These are phyloP conservation scores for Takakia lepidozioides DNA, from an alignment of 225 moss, liverwort and hornwort genomes.

Conservation along the genomic window DNA sequence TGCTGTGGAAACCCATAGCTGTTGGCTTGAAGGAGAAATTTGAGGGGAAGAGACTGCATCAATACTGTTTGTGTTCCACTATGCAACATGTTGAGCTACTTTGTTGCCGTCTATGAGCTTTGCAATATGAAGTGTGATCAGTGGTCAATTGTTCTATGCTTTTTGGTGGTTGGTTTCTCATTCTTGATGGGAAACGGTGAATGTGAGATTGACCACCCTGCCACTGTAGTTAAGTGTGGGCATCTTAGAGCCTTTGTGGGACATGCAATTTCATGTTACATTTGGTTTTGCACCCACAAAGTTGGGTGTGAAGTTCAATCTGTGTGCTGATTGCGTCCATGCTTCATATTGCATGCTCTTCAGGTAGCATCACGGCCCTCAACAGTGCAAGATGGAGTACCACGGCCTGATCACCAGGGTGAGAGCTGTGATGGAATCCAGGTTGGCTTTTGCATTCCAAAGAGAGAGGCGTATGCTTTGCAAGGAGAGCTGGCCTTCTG, in stretches of 20 bases:
- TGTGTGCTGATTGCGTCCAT: neutral
- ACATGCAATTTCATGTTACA: neutral
- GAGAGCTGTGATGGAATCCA: slow-evolving; percentile 19
- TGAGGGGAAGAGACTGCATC: no score
- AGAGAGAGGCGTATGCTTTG: slow-evolving; percentile 33
- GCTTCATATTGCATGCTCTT: slow-evolving; percentile 1
- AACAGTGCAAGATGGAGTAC: slow-evolving; percentile 21
- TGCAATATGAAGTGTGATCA: no score
- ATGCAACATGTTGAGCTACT: no score
- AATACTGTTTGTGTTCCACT: no score
- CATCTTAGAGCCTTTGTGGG: no score
- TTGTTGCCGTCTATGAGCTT: no score
- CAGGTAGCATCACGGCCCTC: slow-evolving; percentile 61
- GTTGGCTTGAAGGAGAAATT: no score
- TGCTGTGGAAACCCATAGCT: no score
- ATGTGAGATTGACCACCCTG: no score
- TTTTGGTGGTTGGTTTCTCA: no score
- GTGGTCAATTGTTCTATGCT: no score
- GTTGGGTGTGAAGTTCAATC: neutral
- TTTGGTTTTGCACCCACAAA: neutral
- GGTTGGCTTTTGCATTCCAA: slow-evolving; percentile 13
- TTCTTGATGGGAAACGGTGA: neutral
- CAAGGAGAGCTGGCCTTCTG: slow-evolving; percentile 44
- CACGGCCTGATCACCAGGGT: slow-evolving; percentile 23
- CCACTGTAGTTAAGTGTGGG: no score